phyloP scores from a whole-genome alignment of 352 stramenopile genomes.

The Pythium graminicola region DNA sequence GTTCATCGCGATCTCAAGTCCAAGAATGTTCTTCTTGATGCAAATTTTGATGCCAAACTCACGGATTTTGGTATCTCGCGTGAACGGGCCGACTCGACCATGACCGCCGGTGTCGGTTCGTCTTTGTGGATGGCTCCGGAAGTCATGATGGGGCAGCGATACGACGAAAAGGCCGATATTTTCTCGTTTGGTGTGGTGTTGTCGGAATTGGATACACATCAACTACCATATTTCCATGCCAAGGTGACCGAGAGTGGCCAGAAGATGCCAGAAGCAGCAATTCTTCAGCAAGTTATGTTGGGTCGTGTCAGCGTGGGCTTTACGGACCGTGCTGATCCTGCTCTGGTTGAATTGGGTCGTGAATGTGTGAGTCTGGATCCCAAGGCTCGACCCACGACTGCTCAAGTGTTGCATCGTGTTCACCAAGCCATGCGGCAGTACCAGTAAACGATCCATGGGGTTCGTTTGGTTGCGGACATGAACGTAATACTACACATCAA shows the following conservation, averaged over 20 bases:
- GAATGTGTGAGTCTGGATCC: slow-evolving; percentile 4
- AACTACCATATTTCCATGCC: slow-evolving; percentile 3
- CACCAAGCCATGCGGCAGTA: slow-evolving; percentile 2
- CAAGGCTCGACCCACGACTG: not conserved
- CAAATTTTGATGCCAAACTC: not conserved
- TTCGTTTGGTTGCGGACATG: no score
- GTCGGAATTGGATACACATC: not conserved
- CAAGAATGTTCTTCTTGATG: slow-evolving; percentile 1
- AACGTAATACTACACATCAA: no score
- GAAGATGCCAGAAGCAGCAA: not conserved
- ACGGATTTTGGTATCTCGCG: slow-evolving; percentile 4
- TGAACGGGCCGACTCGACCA: not conserved
- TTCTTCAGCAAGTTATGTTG: not conserved
- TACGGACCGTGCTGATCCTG: not conserved
- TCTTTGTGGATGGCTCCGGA: slow-evolving; percentile 1
- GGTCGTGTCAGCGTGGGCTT: slow-evolving; percentile 1
- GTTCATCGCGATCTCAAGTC: slow-evolving; percentile 4
- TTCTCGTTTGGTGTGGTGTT: not conserved
- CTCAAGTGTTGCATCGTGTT: slow-evolving; percentile 1
- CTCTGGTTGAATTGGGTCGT: slow-evolving; percentile 2
- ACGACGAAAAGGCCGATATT: slow-evolving; percentile 3
- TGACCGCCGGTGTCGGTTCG: not conserved
- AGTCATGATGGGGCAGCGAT: not conserved
- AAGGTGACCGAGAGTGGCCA: not conserved
- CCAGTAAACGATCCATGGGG: not conserved